These are phyloP conservation scores for Picochlorum costavermella DNA, from an alignment of 139 green algal genomes.

Conservation along the genomic window DNA sequence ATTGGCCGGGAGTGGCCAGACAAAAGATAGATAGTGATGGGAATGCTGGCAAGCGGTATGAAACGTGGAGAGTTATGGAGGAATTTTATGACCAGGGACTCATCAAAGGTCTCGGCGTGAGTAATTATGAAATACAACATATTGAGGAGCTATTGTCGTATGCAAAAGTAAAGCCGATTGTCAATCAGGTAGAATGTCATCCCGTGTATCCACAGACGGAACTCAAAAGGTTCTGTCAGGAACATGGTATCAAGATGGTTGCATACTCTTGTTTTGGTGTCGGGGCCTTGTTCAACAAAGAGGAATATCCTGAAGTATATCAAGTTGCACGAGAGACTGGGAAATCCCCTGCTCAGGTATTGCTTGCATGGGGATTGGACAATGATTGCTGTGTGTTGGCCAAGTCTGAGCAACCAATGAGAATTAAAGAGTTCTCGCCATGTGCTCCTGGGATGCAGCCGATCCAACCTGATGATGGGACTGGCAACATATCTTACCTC, in stretches of 20 bases:
- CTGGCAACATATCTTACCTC: too few species aligned
- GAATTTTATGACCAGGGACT: neutral
- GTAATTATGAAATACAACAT: conserved; percentile 14
- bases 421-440: conserved; percentile 3
- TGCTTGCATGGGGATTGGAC: conserved; percentile 7
- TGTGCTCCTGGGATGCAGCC: conserved; percentile 9
- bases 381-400: conserved; percentile 8
- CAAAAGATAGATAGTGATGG: conserved; percentile 12
- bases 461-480: too few species aligned
- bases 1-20: conserved; percentile 58
- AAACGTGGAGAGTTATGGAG: conserved; percentile 62
- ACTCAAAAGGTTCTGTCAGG: neutral
- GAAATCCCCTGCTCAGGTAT: conserved; percentile 5
- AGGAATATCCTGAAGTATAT: neutral
- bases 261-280: conserved; percentile 10
- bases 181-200: conserved; percentile 15
- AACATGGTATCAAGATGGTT: conserved; percentile 3
- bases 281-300: neutral
- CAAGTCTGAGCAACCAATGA: neutral
- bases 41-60: conserved; percentile 38
- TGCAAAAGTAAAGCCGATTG: neutral
- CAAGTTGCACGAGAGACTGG: neutral
- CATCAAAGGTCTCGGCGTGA: conserved; percentile 1
- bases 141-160: conserved; percentile 6
- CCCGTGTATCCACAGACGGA: neutral